Evolutionary conservation across 2,329 filamentous ascomycete genomes (phyloP), one percentile per base, ranked within the genome.

Genomic region (Exophiala alcalophila): DNA sequence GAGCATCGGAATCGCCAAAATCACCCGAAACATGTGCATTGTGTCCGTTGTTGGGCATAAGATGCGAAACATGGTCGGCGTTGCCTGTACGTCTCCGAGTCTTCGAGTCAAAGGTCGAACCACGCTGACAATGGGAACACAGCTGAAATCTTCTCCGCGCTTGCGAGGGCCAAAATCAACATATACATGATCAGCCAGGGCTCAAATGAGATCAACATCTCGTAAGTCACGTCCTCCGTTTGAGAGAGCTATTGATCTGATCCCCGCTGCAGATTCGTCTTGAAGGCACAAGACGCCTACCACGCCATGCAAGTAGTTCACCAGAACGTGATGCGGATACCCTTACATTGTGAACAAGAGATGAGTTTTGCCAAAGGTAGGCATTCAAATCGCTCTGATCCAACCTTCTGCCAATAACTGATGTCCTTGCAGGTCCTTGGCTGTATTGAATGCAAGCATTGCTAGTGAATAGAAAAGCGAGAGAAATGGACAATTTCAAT

Each of bases 131-230:
- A n/a, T n/a, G n/a, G n/a, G n/a, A n/a, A n/a, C n/a, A n/a, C 86
- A 5, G 92, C 92, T 20, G 81, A 79, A 56, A 96, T 98, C 85
- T 97, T 98, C 66, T 86, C 85, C 31, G 92, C 90, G 1, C 72
- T 98, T 14, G 92, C 92, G 30, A 86, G 95, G 62, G 84, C 94
- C 63, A 85, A 86, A 57, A 83, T 98, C 61, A 98, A 98, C 63
- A 87, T 98, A 56, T 92, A 97, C 69, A 97, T 97, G 91, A 97
- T 98, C 55, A 94, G 87, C 16, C 92, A 98, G 70, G 92, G 91
- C 90, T 91, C 92, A 15, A 96, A 89, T 63, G 92, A 98, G 72
- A 97, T 98, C 68, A 97, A 97, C 65, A 98, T 98, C 47, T 95
- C 89, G 9, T n/a, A n/a, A n/a, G n/a, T n/a, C n/a, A n/a, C n/a